Conservation (phyloP, 331 rosid genomes). For the Cucumis variabilis region DNA sequence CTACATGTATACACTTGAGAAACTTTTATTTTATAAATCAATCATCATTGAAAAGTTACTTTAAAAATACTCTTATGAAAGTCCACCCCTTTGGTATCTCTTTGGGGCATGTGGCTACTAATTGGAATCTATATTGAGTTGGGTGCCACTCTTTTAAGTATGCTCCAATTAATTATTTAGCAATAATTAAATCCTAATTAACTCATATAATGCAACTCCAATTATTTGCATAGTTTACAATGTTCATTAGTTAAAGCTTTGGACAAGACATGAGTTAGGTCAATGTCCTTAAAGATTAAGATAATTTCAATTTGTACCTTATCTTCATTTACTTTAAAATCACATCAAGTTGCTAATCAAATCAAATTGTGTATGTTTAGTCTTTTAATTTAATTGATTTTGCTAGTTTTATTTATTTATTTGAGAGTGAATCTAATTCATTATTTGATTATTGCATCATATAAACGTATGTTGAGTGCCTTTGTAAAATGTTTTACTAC, state of each 20-base stretch:
- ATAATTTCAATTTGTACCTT: neutral
- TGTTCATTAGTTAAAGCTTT: neutral
- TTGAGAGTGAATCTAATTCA: neutral
- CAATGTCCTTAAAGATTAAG: neutral
- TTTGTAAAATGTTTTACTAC: too few species aligned
- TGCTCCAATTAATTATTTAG: neutral
- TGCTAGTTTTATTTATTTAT: too few species aligned
- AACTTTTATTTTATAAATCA: neutral
- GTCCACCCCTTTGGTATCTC: neutral
- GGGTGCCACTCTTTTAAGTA: neutral
- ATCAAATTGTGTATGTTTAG: neutral
- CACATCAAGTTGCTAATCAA: neutral
- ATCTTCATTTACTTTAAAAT: neutral
- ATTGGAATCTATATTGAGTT: constrained; percentile 19
- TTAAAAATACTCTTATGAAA: neutral
- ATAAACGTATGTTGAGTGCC: too few species aligned
- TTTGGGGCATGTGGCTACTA: constrained; percentile 2
- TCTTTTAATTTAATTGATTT: too few species aligned
- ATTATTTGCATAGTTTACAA: constrained; percentile 1
- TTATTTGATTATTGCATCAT: too few species aligned
- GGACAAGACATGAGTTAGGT: constrained; percentile 13
- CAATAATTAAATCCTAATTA: constrained; percentile 15
- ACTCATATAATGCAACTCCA: constrained; percentile 16
- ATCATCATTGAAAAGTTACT: neutral
- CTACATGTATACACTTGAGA: neutral